Percentiles rank a stretch among this genome's conserved stretches.
Conservation (phyloP, 2,329 filamentous ascomycete species). For the Ceratocystis smalleyi region DNA sequence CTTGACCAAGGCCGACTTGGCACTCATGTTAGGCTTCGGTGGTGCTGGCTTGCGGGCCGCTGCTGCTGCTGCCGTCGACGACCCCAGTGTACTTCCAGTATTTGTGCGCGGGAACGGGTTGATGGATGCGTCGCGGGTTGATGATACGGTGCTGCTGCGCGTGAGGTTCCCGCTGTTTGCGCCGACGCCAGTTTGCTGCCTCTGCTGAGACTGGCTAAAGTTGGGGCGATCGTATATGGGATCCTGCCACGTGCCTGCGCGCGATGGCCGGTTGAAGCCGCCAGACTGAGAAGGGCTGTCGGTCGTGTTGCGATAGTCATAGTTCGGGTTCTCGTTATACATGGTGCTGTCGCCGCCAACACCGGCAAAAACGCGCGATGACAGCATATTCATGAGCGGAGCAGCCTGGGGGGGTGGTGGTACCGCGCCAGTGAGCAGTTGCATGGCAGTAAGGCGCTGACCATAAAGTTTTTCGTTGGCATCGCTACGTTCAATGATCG, state of each 20-base stretch:
- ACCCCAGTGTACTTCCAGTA: conserved; percentile 10
- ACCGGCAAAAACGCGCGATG: conserved; percentile 70
- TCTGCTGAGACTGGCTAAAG: not conserved
- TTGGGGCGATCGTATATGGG: conserved; percentile 46
- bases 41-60: conserved; percentile 49
- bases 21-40: conserved; percentile 71
- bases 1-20: conserved; percentile 40
- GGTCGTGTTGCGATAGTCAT: conserved; percentile 44
- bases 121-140: conserved; percentile 17
- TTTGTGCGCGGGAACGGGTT: conserved; percentile 14
- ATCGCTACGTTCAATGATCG: conserved; percentile 85
- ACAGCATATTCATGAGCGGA: conserved; percentile 70
- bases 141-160: conserved; percentile 39
- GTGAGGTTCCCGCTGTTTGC: not conserved
- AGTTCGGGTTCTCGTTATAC: conserved; percentile 90
- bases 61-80: conserved; percentile 33
- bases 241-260: conserved; percentile 60
- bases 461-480: conserved; percentile 96
- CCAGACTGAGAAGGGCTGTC: conserved; percentile 30
- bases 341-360: conserved; percentile 45
- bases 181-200: not conserved
- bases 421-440: conserved; percentile 66
- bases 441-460: conserved; percentile 59
- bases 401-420: conserved; percentile 66
- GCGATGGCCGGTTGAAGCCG: conserved; percentile 41